phyloP scores from a whole-genome alignment of 225 moss, liverwort and hornwort genomes.

The Polytrichum commune region DNA sequence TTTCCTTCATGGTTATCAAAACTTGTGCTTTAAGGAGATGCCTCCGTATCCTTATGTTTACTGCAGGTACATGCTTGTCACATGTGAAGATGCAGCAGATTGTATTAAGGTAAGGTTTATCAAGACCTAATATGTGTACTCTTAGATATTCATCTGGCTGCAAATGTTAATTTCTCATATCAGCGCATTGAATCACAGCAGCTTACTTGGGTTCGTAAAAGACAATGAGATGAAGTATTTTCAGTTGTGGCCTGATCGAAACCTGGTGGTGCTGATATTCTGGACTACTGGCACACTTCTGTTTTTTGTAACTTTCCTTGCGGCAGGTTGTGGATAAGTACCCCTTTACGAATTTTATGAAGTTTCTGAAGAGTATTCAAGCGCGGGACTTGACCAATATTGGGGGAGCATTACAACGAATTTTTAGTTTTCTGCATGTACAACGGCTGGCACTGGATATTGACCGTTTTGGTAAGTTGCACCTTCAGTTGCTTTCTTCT shows the following conservation, averaged over 20 bases:
- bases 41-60: background rate
- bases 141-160: too few relatives aligned
- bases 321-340: slow-evolving; percentile 96
- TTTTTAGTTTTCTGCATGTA: slow-evolving; percentile 90
- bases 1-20: too few relatives aligned
- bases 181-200: too few relatives aligned
- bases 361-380: slow-evolving; percentile 87
- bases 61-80: slow-evolving; percentile 96
- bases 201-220: too few relatives aligned
- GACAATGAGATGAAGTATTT: too few relatives aligned
- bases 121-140: too few relatives aligned
- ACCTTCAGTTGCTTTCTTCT: background rate
- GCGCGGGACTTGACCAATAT: slow-evolving; percentile 98
- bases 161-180: too few relatives aligned
- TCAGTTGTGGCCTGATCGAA: too few relatives aligned
- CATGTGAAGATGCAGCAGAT: slow-evolving; percentile 92
- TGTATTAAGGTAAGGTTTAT: slow-evolving; percentile 71
- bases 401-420: slow-evolving; percentile 90
- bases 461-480: slow-evolving; percentile 77
- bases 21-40: too few relatives aligned
- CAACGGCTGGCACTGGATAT: slow-evolving; percentile 83
- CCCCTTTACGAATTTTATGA: slow-evolving; percentile 97
- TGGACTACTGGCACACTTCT: too few relatives aligned
- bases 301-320: background rate
- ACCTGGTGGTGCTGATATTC: too few relatives aligned